Conservation (phyloP, 257 asterid species). For the Cruciata laevipes region DNA sequence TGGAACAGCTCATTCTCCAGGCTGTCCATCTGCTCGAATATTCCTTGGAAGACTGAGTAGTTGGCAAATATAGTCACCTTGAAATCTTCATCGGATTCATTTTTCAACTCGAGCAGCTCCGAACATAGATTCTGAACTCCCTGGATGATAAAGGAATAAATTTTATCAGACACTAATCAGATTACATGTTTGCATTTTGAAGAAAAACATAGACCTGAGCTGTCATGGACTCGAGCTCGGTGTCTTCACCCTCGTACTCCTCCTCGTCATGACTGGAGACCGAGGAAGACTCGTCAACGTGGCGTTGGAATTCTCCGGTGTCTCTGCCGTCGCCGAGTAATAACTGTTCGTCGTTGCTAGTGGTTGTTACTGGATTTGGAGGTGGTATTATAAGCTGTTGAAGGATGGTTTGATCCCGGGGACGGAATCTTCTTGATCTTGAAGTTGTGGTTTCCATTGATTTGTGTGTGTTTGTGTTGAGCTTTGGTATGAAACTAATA, state of each 20-base stretch:
- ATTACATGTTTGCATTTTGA: too few relatives aligned
- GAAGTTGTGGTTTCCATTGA: conserved; percentile 33
- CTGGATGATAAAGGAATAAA: conserved; percentile 17
- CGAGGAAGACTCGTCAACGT: conserved; percentile 35
- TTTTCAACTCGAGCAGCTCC: conserved; percentile 70
- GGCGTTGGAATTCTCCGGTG: not conserved
- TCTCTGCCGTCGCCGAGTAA: not conserved
- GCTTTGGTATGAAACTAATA: not conserved
- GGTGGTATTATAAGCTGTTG: conserved; percentile 20
- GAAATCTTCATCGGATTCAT: conserved; percentile 66
- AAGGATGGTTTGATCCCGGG: conserved; percentile 40
- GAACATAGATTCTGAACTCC: conserved; percentile 77
- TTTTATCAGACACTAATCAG: not conserved
- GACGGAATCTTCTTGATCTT: conserved; percentile 35
- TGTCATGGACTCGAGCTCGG: conserved; percentile 68
- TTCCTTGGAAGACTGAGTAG: conserved; percentile 58
- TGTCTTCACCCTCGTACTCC: conserved; percentile 33
- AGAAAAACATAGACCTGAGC: conserved; percentile 42
- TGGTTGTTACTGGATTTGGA: conserved; percentile 19
- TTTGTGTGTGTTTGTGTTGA: not conserved
- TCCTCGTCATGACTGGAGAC: conserved; percentile 33
- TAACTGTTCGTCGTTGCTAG: conserved; percentile 14
- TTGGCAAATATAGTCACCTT: conserved; percentile 53
- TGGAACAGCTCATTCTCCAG: conserved; percentile 40
- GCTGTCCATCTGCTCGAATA: conserved; percentile 46